Evolutionary conservation across 2,329 filamentous ascomycete species (phyloP).

Genomic region (Akanthomyces lecanii): DNA sequence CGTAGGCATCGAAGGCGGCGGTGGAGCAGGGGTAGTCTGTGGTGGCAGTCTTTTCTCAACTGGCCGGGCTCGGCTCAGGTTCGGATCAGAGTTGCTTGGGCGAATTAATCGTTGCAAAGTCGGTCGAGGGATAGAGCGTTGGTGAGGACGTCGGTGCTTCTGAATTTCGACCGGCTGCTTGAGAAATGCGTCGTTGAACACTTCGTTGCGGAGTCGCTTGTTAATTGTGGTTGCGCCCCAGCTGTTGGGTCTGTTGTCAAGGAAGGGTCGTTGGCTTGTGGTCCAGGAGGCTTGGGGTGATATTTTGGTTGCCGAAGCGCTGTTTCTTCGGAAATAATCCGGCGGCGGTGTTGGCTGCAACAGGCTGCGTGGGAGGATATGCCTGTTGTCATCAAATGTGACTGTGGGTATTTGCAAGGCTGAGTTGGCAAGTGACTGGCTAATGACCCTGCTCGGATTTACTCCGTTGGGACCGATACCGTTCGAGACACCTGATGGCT

Average conservation of each 20-base stretch:
- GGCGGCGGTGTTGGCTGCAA: constrained; percentile 56
- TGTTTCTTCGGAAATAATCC: constrained; percentile 30
- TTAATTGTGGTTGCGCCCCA: constrained; percentile 95
- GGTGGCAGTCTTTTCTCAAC: constrained; percentile 3
- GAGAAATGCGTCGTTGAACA: constrained; percentile 86
- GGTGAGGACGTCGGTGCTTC: constrained; percentile 67
- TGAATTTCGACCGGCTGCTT: constrained; percentile 79
- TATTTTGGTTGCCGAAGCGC: constrained; percentile 25
- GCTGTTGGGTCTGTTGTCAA: constrained; percentile 58
- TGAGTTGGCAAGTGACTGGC: constrained; percentile 69
- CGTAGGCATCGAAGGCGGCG: constrained; percentile 1
- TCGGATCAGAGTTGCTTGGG: constrained; percentile 43
- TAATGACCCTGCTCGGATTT: constrained; percentile 44
- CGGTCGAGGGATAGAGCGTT: constrained; percentile 58
- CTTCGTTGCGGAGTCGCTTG: constrained; percentile 79
- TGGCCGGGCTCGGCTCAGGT: constrained; percentile 24
- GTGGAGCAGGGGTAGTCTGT: neutral
- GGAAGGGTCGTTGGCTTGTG: constrained; percentile 30
- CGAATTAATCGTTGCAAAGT: constrained; percentile 43
- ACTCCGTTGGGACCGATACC: constrained; percentile 19
- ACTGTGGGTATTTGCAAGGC: constrained; percentile 76
- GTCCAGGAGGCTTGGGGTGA: constrained; percentile 11
- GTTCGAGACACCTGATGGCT: neutral
- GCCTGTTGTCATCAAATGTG: constrained; percentile 87
- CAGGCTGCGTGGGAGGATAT: constrained; percentile 83